Evolutionary conservation across 2,329 filamentous ascomycete species (phyloP).

Genomic region (Cercospora sp.): DNA sequence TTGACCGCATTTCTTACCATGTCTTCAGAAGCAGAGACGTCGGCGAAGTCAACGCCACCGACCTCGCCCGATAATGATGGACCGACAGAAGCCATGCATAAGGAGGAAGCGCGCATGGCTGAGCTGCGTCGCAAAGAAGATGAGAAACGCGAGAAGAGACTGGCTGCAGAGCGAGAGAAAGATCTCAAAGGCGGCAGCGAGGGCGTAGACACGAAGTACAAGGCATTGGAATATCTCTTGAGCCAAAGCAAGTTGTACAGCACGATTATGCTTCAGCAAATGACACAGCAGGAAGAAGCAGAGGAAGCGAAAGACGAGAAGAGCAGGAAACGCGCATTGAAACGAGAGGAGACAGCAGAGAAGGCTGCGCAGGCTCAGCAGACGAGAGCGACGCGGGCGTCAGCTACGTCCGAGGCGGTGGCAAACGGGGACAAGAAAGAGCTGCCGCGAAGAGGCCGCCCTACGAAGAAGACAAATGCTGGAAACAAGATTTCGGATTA

Average conservation of each 20-base stretch:
- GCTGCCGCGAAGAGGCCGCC: constrained; percentile 37
- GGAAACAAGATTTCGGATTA: constrained; percentile 57
- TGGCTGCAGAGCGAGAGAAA: constrained; percentile 49
- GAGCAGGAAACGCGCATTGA: constrained; percentile 47
- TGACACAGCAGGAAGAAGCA: constrained; percentile 54
- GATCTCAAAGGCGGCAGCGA: constrained; percentile 50
- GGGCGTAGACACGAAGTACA: constrained; percentile 53
- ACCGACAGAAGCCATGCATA: constrained; percentile 46
- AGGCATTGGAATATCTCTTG: constrained; percentile 54
- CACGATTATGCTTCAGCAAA: constrained; percentile 55
- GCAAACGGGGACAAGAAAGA: constrained; percentile 28
- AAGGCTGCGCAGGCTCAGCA: constrained; percentile 49
- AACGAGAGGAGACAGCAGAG: constrained; percentile 51
- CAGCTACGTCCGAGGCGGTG: constrained; percentile 26
- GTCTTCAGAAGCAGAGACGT: constrained; percentile 27
- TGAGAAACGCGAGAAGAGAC: constrained; percentile 46
- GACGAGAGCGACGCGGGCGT: constrained; percentile 48
- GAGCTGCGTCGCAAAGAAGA: constrained; percentile 47
- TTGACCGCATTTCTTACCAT: neutral
- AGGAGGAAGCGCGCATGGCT: constrained; percentile 51
- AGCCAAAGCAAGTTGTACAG: constrained; percentile 56
- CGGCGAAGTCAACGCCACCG: constrained; percentile 37
- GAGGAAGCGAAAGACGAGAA: constrained; percentile 50
- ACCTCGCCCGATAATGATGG: constrained; percentile 39
- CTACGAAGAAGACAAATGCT: constrained; percentile 39